Conservation (phyloP, 2,329 filamentous ascomycete genomes). For the Stagonosporopsis tanaceti region DNA sequence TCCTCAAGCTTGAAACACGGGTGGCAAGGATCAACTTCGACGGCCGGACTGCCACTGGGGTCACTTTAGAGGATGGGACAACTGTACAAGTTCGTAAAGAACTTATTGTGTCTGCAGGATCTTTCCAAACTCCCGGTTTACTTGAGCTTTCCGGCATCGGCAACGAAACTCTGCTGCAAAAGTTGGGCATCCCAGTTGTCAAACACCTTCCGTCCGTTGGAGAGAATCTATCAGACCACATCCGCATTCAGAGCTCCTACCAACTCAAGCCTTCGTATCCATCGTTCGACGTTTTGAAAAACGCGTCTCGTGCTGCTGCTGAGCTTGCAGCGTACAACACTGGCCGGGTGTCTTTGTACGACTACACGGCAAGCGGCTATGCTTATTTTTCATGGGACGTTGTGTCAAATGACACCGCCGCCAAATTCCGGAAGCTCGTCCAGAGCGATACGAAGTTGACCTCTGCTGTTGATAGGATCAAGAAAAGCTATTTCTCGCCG, state of each 20-base stretch:
- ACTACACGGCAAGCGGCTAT: constrained; percentile 53
- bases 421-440: constrained; percentile 46
- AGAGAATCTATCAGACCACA: constrained; percentile 47
- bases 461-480: constrained; percentile 29
- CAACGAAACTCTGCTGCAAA: constrained; percentile 24
- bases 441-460: constrained; percentile 25
- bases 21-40: constrained; percentile 52
- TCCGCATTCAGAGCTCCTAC: constrained; percentile 36
- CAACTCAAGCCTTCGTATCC: constrained; percentile 34
- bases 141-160: constrained; percentile 40
- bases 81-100: constrained; percentile 40
- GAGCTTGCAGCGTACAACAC: constrained; percentile 51
- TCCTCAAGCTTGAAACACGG: constrained; percentile 47
- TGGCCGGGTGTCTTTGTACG: constrained; percentile 48
- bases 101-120: constrained; percentile 39
- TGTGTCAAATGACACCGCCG: constrained; percentile 43
- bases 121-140: constrained; percentile 36
- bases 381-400: constrained; percentile 55
- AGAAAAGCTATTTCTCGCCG: constrained; percentile 47
- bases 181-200: constrained; percentile 30
- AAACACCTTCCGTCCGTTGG: constrained; percentile 34
- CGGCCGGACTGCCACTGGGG: constrained; percentile 39
- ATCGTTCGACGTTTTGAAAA: constrained; percentile 35
- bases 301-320: constrained; percentile 46
- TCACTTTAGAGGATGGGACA: constrained; percentile 43